A percentile compares a stretch with the other conserved stretches of the same genome.
phyloP scores from a whole-genome alignment of 805 yeast genomes.

The Starmerella stigmatis region DNA sequence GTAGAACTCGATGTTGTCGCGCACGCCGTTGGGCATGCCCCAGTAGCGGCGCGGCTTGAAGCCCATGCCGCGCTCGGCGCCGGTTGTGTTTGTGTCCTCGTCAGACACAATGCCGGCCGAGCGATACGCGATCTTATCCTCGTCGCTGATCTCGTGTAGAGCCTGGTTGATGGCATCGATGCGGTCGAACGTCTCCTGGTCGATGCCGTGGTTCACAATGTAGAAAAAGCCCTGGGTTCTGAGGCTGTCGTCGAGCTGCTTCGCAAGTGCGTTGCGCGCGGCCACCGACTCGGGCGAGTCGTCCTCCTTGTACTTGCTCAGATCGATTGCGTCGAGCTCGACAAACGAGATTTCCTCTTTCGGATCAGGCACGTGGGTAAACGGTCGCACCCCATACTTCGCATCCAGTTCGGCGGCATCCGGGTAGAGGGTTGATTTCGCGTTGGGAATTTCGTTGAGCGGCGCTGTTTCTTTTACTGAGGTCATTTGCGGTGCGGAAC shows the following conservation, averaged over 20 bases:
- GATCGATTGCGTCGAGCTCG: slow-evolving; percentile 29
- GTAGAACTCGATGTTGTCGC: slow-evolving; percentile 39
- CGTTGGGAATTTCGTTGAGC: not conserved
- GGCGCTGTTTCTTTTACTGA: not conserved
- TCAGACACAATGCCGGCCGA: slow-evolving; percentile 35
- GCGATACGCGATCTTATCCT: slow-evolving; percentile 32
- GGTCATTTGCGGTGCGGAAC: no score
- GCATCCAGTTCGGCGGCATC: slow-evolving; percentile 5
- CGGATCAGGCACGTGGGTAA: slow-evolving; percentile 10
- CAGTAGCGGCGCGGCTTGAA: slow-evolving; percentile 42
- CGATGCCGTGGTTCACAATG: slow-evolving; percentile 36
- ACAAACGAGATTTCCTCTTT: slow-evolving; percentile 16
- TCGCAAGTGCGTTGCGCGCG: slow-evolving; percentile 32
- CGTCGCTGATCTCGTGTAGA: slow-evolving; percentile 35
- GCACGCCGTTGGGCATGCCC: slow-evolving; percentile 37
- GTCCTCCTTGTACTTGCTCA: slow-evolving; percentile 33
- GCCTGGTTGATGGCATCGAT: slow-evolving; percentile 36
- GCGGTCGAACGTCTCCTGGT: slow-evolving; percentile 30
- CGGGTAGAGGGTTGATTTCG: not conserved
- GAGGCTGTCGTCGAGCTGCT: slow-evolving; percentile 34
- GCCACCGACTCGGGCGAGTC: slow-evolving; percentile 27
- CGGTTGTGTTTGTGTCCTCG: slow-evolving; percentile 29
- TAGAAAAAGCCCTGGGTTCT: slow-evolving; percentile 39
- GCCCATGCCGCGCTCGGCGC: slow-evolving; percentile 41
- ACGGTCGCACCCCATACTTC: slow-evolving; percentile 9